Evolutionary conservation across 2,329 filamentous ascomycete genomes (phyloP), one percentile per base, ranked within the genome.

Genomic region (Claviceps sp.): DNA sequence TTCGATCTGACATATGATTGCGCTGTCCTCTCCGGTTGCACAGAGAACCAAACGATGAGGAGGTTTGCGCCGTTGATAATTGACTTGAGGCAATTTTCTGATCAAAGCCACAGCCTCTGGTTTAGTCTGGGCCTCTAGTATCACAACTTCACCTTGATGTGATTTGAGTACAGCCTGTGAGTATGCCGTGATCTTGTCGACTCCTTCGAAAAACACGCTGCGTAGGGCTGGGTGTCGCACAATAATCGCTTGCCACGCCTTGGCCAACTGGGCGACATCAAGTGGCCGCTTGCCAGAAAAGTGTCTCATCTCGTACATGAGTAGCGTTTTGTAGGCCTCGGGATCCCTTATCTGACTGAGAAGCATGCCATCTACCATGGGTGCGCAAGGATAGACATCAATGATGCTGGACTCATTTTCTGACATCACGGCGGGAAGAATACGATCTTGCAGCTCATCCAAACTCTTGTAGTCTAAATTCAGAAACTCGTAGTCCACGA

Each of bases 361-460:
- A 0, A 69, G 53, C 11, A 71, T 62, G 5, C 67, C 68, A 1
- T 62, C 60, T 45, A 71, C 68, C 54, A 68, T 63, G 0, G 67
- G 65, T 1, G 67, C 67, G 53, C 65, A 68, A 1, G 69, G 68
- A 20, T 67, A 70, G 0, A 69, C 61, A 24, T 67, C 66, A 16
- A 65, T 58, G 0, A 70, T 55, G 2, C 61, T 58, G 0, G 52
- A 47, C 1, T 60, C 49, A 2, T 37, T 40, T 6, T 13, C 13
- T 5, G 64, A 50, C 1, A 55, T 51, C n/a, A 55, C 51, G 3
- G 55, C 51, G 4, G 56, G 57, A 13, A 66, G 55, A 37, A 49
- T 54, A 50, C 8, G 56, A 5, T 54, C 57, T 5, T 55, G 43
- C 0, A 66, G 55, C 16, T 58, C 60, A 18, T 62, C 56, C 1